Conservation (phyloP, 129 eudicot genomes). For the Heracleum sosnowskyi region DNA sequence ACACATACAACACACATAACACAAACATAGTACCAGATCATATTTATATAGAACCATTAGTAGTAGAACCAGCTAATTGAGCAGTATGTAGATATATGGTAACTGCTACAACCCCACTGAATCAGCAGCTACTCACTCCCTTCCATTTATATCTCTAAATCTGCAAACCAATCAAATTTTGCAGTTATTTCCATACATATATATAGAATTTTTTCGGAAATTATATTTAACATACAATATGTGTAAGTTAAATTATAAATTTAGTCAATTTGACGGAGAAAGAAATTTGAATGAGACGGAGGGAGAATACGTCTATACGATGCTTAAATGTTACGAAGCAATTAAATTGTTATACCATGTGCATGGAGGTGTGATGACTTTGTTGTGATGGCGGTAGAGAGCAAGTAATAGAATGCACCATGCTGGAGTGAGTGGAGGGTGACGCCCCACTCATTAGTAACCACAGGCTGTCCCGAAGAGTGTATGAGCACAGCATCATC, state of each 20-base stretch:
- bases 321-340: background rate
- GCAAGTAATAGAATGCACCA: conserved; percentile 62
- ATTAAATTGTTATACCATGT: conserved; percentile 47
- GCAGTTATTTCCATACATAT: background rate
- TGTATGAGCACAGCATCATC: conserved; percentile 60
- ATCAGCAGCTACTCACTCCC: conserved; percentile 14
- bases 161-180: conserved; percentile 24
- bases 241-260: too few relatives aligned
- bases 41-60: conserved; percentile 5
- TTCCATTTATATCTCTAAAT: conserved; percentile 22
- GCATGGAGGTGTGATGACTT: conserved; percentile 29
- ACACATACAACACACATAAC: background rate
- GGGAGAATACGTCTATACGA: too few relatives aligned
- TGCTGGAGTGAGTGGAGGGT: conserved; percentile 73
- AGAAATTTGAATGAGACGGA: too few relatives aligned
- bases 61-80: conserved; percentile 13
- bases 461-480: conserved; percentile 58
- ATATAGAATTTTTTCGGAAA: too few relatives aligned
- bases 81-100: background rate
- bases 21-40: background rate
- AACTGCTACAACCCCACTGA: conserved; percentile 9
- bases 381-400: conserved; percentile 24
- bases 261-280: too few relatives aligned
- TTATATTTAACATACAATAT: too few relatives aligned
- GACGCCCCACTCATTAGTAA: conserved; percentile 77